Conservation (phyloP, 2,329 filamentous ascomycete species). For the Aspergillus pseudoviridinutans region DNA sequence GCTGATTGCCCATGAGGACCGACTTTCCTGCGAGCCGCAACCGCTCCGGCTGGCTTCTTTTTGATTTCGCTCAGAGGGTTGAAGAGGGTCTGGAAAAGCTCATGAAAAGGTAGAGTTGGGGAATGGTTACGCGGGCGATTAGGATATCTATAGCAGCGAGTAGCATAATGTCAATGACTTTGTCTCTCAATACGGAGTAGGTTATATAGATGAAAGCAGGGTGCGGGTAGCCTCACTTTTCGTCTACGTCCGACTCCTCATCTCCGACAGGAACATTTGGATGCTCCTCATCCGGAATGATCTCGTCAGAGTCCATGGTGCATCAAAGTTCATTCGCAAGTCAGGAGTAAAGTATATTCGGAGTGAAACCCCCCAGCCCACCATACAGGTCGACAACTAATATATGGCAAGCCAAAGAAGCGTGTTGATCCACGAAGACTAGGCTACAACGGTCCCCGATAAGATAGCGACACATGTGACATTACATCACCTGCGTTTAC, state of each 20-base stretch:
- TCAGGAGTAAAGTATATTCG: not conserved
- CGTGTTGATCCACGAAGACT: conserved; percentile 4
- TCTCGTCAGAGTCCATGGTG: conserved; percentile 29
- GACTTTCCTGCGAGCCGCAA: conserved; percentile 52
- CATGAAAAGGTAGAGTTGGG: conserved; percentile 76
- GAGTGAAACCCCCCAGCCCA: not conserved
- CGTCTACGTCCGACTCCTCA: conserved; percentile 25
- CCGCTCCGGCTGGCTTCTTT: conserved; percentile 60
- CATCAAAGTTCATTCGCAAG: not conserved
- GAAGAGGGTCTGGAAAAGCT: conserved; percentile 73
- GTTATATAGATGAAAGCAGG: not conserved
- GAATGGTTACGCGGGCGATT: conserved; percentile 77
- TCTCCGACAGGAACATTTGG: conserved; percentile 8
- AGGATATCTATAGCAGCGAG: conserved; percentile 58
- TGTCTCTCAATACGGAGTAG: not conserved
- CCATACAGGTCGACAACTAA: conserved; percentile 18
- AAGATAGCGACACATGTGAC: conserved; percentile 26
- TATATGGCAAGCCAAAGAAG: not conserved
- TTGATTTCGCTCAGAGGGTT: conserved; percentile 75
- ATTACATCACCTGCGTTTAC: conserved; percentile 11
- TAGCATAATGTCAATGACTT: conserved; percentile 3
- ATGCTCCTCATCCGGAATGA: conserved; percentile 14
- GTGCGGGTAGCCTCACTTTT: conserved; percentile 20
- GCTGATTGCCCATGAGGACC: conserved; percentile 52
- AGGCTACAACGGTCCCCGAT: conserved; percentile 24